Base-by-base conservation (phyloP, 257 asterid genomes). In the Fraxinus anomala region DNA sequence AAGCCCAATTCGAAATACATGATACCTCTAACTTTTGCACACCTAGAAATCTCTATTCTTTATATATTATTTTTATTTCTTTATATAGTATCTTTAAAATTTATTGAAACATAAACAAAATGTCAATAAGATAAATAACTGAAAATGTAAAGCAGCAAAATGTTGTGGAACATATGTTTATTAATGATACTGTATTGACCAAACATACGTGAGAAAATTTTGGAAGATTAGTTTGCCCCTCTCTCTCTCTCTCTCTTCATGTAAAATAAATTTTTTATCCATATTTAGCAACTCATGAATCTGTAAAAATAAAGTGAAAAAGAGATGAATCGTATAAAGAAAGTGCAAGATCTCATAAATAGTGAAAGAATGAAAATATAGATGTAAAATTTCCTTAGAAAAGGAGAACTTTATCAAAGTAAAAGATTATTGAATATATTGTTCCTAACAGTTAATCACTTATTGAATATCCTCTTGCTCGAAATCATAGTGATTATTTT, bases 171-270 rank as follows among this genome's bases (percentile, higher is more conserved):
- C 67, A 30, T 14, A 73, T 80, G 84, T 73, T 73, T 68, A 82
- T 73, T 77, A 76, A 83, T 77, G 82, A 73, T 69, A 73, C 82
- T 80, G 78, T 82, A 76, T 44, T 40, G 59, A 71, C 72, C 68
- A 76, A 40, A 30, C 56, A 68, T 76, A 68, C 78, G 77, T 12
- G 36, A 14, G 14, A 76, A 42, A 23, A 69, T 5, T 72, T 65
- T 36, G 11, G 68, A 42, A 44, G 34, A 71, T 80, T 30, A 30
- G 33, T 30, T 36, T 34, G 6, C 6, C 37, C 10, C 3, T 40
- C 47, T 49, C 68, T 59, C 31, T 59, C 68, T 23, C 5, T 23
- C 30, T 23, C 12, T 59, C 28, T 6, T 21, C 68, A 21, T 61
- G 31, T 61, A 61, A 61, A 61, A 61, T 61, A 61, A 23, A 8